Base-by-base conservation (phyloP, 2,329 filamentous ascomycete genomes). In the Xenoacremonium recifei region DNA sequence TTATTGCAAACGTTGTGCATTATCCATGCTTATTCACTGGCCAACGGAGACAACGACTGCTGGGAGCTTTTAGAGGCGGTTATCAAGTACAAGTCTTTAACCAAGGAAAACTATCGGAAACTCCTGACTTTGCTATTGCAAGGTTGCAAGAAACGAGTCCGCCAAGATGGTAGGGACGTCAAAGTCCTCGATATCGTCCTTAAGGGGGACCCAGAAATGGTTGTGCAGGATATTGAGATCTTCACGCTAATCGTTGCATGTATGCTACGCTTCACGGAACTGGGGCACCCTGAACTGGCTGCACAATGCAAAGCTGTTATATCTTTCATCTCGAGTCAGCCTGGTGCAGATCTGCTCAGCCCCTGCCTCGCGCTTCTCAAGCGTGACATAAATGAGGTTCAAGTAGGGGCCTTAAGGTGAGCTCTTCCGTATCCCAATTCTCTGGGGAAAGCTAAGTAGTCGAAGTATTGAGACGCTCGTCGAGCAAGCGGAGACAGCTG, bases 181-280 rank as follows among this genome's bases (percentile, higher is more conserved):
- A 65, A 59, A 17, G 71, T 71, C 1, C 54, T 83, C 6, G 73
- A 77, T 37, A 59, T 75, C 2, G 61, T 80, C 6, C 66, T 73
- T 0, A 68, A 68, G 20, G 67, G 68, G 37, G 65, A 63, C 16
- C 71, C 75, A 0, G 57, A 66, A 5, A 48, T 77, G 1, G 59
- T 82, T 11, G 63, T 67, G 0, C 55, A 68, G 23, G 66, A 75
- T 16, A 68, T 74, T 6, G 62, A 66, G 3, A 54, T 70, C 3
- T 73, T 79, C 31, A 69, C 79, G 17, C 61, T 64, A 3, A 57
- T 84, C 1, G 71, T 82, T 21, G 70, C 75, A 0, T 72, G 71
- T 15, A 59, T 85, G 1, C 59, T 85, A 1, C 67, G 73, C 12
- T 55, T 83, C n/a, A n/a, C n/a, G n/a, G n/a, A n/a, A n/a, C n/a